Percentiles rank a stretch among this genome's conserved stretches.
phyloP scores from a whole-genome alignment of 164 flowering plant species.

The Houttuynia cordata region DNA sequence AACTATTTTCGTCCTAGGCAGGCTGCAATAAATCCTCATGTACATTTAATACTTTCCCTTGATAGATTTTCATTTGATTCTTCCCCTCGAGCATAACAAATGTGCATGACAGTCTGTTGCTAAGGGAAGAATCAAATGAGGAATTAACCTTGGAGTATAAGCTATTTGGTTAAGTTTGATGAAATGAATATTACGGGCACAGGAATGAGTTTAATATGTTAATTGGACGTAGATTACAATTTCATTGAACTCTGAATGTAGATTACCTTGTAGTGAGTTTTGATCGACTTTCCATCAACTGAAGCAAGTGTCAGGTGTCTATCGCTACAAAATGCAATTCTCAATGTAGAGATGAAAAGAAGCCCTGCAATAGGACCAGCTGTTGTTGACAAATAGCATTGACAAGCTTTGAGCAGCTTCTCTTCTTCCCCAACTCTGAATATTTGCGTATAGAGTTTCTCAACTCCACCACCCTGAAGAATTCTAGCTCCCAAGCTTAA shows the following conservation, averaged over 20 bases:
- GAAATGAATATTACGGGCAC: too few species aligned
- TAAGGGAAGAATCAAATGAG: too few species aligned
- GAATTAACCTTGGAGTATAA: too few species aligned
- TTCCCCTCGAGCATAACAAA: too few species aligned
- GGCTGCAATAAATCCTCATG: too few species aligned
- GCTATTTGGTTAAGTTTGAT: too few species aligned
- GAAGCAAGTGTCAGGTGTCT: conserved; percentile 25
- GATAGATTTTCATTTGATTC: too few species aligned
- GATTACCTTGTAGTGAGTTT: conserved; percentile 34
- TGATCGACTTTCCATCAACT: conserved; percentile 17
- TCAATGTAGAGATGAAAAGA: conserved; percentile 36
- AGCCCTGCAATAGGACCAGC: conserved; percentile 50
- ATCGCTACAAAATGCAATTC: conserved; percentile 37
- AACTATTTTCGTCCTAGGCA: too few species aligned
- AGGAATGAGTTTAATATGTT: too few species aligned
- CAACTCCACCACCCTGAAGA: conserved; percentile 32
- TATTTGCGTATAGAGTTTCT: conserved; percentile 22
- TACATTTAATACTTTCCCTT: too few species aligned
- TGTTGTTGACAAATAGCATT: conserved; percentile 40
- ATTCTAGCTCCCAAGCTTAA: conserved; percentile 35
- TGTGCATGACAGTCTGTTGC: too few species aligned
- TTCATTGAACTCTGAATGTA: neutral
- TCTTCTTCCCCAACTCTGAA: conserved; percentile 31
- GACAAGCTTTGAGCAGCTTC: conserved; percentile 34
- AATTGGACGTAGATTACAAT: too few species aligned